Evolutionary conservation across 2,329 filamentous ascomycete species (phyloP).

Genomic region (Plectosphaerella cucumerina): DNA sequence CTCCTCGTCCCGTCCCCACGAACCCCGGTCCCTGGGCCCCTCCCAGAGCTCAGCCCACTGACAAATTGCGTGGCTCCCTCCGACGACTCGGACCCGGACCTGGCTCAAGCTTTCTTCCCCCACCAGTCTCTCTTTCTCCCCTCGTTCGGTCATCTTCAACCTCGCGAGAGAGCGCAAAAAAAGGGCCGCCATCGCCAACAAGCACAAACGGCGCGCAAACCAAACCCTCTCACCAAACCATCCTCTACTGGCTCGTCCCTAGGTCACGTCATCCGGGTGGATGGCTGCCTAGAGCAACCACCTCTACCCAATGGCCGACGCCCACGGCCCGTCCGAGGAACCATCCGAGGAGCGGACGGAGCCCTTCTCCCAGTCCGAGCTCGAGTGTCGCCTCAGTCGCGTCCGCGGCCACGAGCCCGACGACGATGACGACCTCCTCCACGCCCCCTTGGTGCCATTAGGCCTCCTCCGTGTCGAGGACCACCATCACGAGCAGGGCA

Average conservation of each 20-base stretch:
- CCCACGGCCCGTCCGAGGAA: conserved; percentile 28
- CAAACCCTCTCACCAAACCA: no score
- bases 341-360: conserved; percentile 51
- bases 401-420: conserved; percentile 40
- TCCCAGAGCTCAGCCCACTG: neutral
- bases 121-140: conserved; percentile 9
- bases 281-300: conserved; percentile 3
- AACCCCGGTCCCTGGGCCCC: neutral
- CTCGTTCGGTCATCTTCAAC: conserved; percentile 8
- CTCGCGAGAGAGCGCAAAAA: neutral
- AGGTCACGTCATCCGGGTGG: neutral
- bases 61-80: neutral
- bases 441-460: conserved; percentile 44
- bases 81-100: neutral
- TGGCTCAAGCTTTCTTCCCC: neutral
- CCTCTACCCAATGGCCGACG: conserved; percentile 39
- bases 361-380: conserved; percentile 53
- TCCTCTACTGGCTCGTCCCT: neutral
- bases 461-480: conserved; percentile 49
- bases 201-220: no score
- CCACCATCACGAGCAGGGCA: conserved; percentile 48
- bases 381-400: conserved; percentile 43
- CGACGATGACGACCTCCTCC: conserved; percentile 22
- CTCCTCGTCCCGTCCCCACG: neutral
- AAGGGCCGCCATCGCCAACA: no score